Evolutionary conservation across 208 protist genomes (phyloP).

Genomic region (Strigomonas culicis): DNA sequence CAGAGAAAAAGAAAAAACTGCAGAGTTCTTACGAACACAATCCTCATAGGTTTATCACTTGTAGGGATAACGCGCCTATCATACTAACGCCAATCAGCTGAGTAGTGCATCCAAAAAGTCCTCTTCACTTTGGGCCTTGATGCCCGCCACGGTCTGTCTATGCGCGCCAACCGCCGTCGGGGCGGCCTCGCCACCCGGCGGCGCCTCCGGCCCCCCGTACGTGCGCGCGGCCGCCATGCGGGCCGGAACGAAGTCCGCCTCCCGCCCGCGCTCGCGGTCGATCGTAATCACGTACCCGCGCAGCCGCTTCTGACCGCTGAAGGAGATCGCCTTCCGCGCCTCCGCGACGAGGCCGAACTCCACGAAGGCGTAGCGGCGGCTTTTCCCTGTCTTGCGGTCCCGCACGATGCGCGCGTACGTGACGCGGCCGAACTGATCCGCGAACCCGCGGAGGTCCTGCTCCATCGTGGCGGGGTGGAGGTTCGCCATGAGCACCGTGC

Average conservation of each 20-base stretch:
- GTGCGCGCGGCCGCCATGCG: slow-evolving; percentile 34
- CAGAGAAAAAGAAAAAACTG: slow-evolving; percentile 6
- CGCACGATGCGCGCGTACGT: slow-evolving; percentile 60
- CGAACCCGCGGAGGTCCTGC: slow-evolving; percentile 73
- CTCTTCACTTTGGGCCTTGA: slow-evolving; percentile 38
- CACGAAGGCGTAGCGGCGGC: slow-evolving; percentile 79
- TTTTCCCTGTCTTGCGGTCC: slow-evolving; percentile 44
- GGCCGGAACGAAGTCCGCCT: slow-evolving; percentile 60
- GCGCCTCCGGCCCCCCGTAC: too few relatives aligned
- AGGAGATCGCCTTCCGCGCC: slow-evolving; percentile 48
- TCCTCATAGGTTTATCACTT: too few relatives aligned
- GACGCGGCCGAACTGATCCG: slow-evolving; percentile 84
- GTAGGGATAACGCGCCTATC: background rate
- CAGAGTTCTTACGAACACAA: background rate
- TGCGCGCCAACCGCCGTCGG: background rate
- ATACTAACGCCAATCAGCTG: slow-evolving; percentile 25
- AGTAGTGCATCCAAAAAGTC: slow-evolving; percentile 64
- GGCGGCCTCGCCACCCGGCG: background rate
- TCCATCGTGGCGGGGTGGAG: slow-evolving; percentile 63
- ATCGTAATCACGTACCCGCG: slow-evolving; percentile 59
- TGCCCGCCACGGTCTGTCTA: background rate
- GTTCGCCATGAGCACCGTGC: slow-evolving; percentile 70
- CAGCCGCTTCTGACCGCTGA: slow-evolving; percentile 53
- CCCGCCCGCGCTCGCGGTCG: slow-evolving; percentile 68
- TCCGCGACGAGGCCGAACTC: slow-evolving; percentile 73